These are phyloP conservation scores for Hyaloperonospora brassicae DNA, from an alignment of 352 stramenopile genomes.

Conservation along the genomic window DNA sequence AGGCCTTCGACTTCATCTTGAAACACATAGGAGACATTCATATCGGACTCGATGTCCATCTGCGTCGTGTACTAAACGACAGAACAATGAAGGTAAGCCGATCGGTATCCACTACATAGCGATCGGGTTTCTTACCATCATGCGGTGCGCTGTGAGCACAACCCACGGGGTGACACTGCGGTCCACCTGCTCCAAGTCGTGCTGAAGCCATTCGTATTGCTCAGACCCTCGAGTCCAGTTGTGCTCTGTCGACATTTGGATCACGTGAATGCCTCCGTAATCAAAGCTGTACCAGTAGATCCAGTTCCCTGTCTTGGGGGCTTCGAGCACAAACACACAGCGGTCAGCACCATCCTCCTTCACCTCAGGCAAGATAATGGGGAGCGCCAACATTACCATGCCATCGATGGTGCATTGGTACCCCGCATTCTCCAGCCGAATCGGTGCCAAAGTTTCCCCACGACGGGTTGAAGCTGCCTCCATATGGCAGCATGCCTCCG, in stretches of 20 bases:
- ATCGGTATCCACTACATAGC: not conserved
- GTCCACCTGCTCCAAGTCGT: constrained; percentile 72
- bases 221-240: constrained; percentile 75
- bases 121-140: constrained; percentile 48
- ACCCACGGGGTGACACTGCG: constrained; percentile 85
- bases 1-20: constrained; percentile 86
- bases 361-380: not conserved
- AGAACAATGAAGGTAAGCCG: constrained; percentile 2
- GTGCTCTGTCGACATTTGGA: constrained; percentile 88
- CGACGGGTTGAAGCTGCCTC: constrained; percentile 45
- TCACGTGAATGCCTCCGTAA: constrained; percentile 80
- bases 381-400: constrained; percentile 33
- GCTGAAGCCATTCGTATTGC: constrained; percentile 84
- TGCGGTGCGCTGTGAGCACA: constrained; percentile 84
- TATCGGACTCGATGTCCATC: constrained; percentile 44
- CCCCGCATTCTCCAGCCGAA: constrained; percentile 54
- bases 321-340: constrained; percentile 24
- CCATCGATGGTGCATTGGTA: constrained; percentile 61
- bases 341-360: not conserved
- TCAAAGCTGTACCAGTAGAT: constrained; percentile 89
- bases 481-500: constrained; percentile 30
- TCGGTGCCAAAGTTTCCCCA: constrained; percentile 67
- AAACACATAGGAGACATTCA: constrained; percentile 66
- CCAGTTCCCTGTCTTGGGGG: constrained; percentile 48
- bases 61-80: constrained; percentile 41